Base-by-base conservation (phyloP, 164 flowering plant genomes). In the Akebia trifoliata region DNA sequence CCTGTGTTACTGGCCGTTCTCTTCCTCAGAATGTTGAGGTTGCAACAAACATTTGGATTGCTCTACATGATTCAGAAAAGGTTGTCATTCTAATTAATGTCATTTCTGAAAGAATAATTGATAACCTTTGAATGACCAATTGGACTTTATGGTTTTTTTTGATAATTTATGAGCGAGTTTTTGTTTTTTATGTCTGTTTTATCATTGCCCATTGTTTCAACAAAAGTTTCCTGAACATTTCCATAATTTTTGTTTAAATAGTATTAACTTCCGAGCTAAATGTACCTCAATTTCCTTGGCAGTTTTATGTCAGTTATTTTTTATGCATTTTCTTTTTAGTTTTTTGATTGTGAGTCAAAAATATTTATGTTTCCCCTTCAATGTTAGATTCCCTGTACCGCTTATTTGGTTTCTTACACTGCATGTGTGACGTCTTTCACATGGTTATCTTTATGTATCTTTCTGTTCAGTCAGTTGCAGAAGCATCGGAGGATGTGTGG, bases 11-110 rank as follows among this genome's bases (percentile, higher is more conserved):
- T 52, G 65, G 72, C 51, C 85, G 88, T 26, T 77, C 85, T 61
- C 67, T 94, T 69, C 83, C 88, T 44, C 72, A 81, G 67, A 76
- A 76, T 79, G 80, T 78, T 54, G 88, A 85, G 46, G 77, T 90
- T 69, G 97, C 91, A 31, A 88, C 96, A 54, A 74, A 86, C 76
- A 79, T 94, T 64, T 94, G 99, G 99, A 83, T 94, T 69, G 95
- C 99, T 43, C 70, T 88, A 49, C 97, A 94, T 75, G 99, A 94
- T 71, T 78, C 84, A 9, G 96, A 90, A 43, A 94, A 94, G 97
- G 99, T 90, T 46, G 67, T 20, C 24, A 25, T 34, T n/a, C 12
- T 45, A 14, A 4, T 20, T 37, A 20, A 22, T 32, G 6, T n/a
- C 20, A 36, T 21, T n/a, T 6, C 12, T 35, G 21, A 7, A 54